These are phyloP conservation scores for Boletus eberwhitei DNA, from an alignment of 768 basidiomycete genomes.

Conservation along the genomic window DNA sequence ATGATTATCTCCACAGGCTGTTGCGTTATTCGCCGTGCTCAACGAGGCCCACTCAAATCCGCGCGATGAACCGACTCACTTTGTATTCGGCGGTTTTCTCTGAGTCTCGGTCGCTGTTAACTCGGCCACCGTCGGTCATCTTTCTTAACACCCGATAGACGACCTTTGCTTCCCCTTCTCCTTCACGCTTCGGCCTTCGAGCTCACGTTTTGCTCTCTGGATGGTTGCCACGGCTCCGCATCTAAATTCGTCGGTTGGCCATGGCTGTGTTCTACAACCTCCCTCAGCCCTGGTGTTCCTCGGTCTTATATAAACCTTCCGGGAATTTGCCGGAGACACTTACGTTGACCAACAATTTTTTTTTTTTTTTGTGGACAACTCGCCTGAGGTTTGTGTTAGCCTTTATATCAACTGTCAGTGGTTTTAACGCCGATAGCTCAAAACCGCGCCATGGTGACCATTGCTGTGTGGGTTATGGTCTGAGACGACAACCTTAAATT, in stretches of 20 bases:
- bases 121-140: constrained; percentile 7
- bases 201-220: not conserved
- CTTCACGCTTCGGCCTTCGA: not conserved
- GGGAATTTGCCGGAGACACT: constrained; percentile 3
- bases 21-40: not conserved
- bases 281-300: not conserved
- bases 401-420: no score
- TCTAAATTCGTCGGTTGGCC: not conserved
- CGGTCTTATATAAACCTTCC: not conserved
- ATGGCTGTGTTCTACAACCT: not conserved
- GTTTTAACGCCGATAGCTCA: not conserved
- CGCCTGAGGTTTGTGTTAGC: no score
- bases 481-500: constrained; percentile 5
- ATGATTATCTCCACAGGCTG: constrained; percentile 17
- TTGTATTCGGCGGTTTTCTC: not conserved
- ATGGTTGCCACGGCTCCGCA: not conserved
- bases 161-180: not conserved
- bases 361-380: not conserved
- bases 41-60: constrained; percentile 7
- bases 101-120: not conserved
- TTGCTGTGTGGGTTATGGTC: not conserved
- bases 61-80: no score
- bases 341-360: constrained; percentile 20
- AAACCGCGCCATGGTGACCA: not conserved
- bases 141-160: constrained; percentile 4